Evolutionary conservation across 805 yeast genomes (phyloP), one percentile per base, ranked within the genome.

Genomic region (Yamadazyma sp.): DNA sequence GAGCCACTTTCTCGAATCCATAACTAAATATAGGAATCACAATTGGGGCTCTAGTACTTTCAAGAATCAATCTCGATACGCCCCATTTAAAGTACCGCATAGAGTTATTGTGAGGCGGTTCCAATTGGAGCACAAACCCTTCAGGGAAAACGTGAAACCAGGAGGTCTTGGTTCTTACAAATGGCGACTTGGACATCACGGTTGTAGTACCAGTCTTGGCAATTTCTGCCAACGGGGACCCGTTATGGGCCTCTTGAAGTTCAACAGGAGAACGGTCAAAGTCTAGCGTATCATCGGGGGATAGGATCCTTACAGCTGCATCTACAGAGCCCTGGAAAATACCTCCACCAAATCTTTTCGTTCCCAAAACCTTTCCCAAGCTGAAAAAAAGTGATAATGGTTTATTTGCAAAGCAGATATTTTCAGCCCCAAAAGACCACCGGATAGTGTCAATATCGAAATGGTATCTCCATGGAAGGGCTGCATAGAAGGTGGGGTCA

Each of bases 21-120:
- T 80, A 75, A 4, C 86, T 67, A 53, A 82, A 91, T 12, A 91
- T 83, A 1, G 98, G 98, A 11, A 93, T 78, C 11, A 91, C 77
- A 1, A 90, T 78, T 0, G 99, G 98, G 0, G 91, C 79, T 42
- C 76, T 74, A 0, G 91, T 80, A 7, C 95, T 70, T 58, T 91
- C 99, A 38, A 93, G 62, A 4, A 93, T 71, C 48, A 90, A 56
- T 48, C 99, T 71, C 2, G 95, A 77, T 1, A 89, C 80, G 0
- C 99, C 99, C 98, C 98, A 91, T 55, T 86, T 83, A 70, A 93
- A 91, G 60, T 86, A 91, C 45, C 96, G 70, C 93, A 93, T 86
- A 3, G 97, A 88, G 48, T 87, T 84, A 34, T 75, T 70, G 55
- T 78, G 80, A 0, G 96, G 96, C 23, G 82, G 80, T 43, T 80